A percentile compares a stretch with the other conserved stretches of the same genome.
Evolutionary conservation across 352 stramenopile genomes (phyloP).

Genomic region (Phytophthora podocarpi): DNA sequence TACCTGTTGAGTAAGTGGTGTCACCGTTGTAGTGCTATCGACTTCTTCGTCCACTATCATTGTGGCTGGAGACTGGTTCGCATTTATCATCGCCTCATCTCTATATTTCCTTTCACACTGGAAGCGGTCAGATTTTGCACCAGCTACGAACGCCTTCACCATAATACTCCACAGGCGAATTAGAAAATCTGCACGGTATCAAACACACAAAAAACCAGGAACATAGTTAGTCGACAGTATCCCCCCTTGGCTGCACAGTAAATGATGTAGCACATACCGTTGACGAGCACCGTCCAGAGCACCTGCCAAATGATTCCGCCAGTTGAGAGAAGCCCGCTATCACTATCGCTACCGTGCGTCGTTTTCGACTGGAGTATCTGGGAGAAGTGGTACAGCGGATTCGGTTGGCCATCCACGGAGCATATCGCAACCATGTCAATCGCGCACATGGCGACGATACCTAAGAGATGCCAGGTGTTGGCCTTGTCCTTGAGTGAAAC

Average conservation of each 20-base stretch:
- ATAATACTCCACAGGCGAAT: slow-evolving; percentile 64
- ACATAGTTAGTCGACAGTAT: neutral
- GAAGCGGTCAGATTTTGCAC: slow-evolving; percentile 46
- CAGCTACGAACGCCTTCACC: slow-evolving; percentile 61
- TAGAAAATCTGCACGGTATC: slow-evolving; percentile 60
- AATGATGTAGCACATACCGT: slow-evolving; percentile 43
- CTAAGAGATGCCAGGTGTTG: slow-evolving; percentile 51
- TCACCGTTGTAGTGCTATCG: neutral
- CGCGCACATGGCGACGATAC: slow-evolving; percentile 58
- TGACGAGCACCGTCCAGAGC: slow-evolving; percentile 78
- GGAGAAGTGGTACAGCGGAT: slow-evolving; percentile 59
- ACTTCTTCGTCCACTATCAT: slow-evolving; percentile 10
- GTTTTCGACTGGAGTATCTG: slow-evolving; percentile 38
- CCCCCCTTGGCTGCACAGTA: neutral
- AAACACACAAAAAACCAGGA: neutral
- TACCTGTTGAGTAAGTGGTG: slow-evolving; percentile 25
- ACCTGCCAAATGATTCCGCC: slow-evolving; percentile 61
- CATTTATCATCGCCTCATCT: slow-evolving; percentile 5
- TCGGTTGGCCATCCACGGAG: slow-evolving; percentile 64
- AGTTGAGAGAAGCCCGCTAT: slow-evolving; percentile 11
- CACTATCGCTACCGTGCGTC: slow-evolving; percentile 27
- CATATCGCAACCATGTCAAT: slow-evolving; percentile 68
- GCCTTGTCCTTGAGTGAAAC: slow-evolving; percentile 81
- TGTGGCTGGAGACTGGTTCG: slow-evolving; percentile 1
- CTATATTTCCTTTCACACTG: slow-evolving; percentile 29